These are phyloP conservation scores for Aspergillus carlsbadensis DNA, from an alignment of 495 filamentous ascomycete genomes.

Conservation along the genomic window DNA sequence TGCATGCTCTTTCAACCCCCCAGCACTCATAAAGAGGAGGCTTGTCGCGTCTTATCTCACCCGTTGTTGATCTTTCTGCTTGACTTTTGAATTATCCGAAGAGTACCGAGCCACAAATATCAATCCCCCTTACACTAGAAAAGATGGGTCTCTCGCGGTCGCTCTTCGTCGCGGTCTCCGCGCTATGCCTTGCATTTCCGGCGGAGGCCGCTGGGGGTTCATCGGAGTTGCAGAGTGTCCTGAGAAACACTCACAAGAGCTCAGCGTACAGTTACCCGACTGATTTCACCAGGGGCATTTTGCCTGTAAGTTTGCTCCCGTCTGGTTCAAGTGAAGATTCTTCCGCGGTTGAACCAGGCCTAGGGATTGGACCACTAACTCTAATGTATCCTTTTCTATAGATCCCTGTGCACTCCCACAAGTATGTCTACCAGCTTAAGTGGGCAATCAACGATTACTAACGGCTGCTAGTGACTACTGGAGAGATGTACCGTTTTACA, in stretches of 20 bases:
- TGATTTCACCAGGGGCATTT: slow-evolving; percentile 43
- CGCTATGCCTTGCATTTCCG: slow-evolving; percentile 28
- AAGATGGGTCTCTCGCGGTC: slow-evolving; percentile 19
- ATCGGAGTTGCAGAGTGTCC: slow-evolving; percentile 38
- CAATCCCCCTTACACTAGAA: not conserved
- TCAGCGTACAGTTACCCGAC: slow-evolving; percentile 46
- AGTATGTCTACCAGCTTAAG: slow-evolving; percentile 24
- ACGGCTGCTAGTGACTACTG: slow-evolving; percentile 40
- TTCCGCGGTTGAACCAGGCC: not conserved
- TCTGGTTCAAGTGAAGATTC: not conserved
- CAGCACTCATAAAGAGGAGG: not conserved
- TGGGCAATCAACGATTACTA: not conserved
- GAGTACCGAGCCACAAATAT: not conserved
- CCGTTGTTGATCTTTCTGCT: slow-evolving; percentile 1
- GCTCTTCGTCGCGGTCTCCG: slow-evolving; percentile 22
- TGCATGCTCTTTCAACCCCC: slow-evolving; percentile 11
- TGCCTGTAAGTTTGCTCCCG: slow-evolving; percentile 35
- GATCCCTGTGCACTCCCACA: slow-evolving; percentile 48
- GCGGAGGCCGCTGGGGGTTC: slow-evolving; percentile 26
- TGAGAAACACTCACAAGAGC: slow-evolving; percentile 44
- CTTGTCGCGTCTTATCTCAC: not conserved
- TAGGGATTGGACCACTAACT: slow-evolving; percentile 13
- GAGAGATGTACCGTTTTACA: slow-evolving; percentile 50
- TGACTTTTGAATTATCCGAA: not conserved
- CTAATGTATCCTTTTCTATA: slow-evolving; percentile 15